Percentiles rank a stretch among this genome's conserved stretches.
These are phyloP conservation scores for Neurospora discreta DNA, from an alignment of 495 filamentous ascomycete genomes.

Conservation along the genomic window DNA sequence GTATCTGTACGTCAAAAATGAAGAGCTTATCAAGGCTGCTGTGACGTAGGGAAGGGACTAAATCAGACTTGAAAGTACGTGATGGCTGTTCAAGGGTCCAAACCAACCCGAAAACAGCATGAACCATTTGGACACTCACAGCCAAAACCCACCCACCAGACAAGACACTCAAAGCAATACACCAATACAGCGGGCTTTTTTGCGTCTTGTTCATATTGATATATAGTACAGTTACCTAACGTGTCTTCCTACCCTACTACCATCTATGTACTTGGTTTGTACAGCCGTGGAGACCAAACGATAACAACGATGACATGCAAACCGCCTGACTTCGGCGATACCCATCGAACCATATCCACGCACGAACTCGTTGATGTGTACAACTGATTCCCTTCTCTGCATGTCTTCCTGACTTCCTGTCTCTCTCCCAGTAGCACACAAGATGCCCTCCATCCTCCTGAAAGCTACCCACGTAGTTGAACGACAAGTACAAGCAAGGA, in stretches of 20 bases:
- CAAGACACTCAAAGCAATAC: neutral
- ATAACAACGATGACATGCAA: neutral
- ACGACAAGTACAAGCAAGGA: neutral
- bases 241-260: neutral
- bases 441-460: neutral
- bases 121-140: neutral
- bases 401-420: neutral
- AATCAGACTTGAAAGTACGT: neutral
- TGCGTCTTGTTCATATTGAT: neutral
- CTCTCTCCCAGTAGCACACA: neutral
- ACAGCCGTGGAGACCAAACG: neutral
- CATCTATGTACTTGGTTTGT: neutral
- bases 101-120: neutral
- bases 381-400: neutral
- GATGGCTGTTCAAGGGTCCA: neutral
- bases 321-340: neutral
- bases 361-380: neutral
- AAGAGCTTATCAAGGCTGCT: neutral
- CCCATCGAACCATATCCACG: neutral
- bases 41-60: too few species aligned
- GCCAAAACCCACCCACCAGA: neutral
- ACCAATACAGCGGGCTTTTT: neutral
- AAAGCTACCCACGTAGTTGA: neutral
- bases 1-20: rapidly evolving
- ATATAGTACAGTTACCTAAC: neutral